These are phyloP conservation scores for Silybum marianum DNA, from an alignment of 129 eudicot species.

Conservation along the genomic window DNA sequence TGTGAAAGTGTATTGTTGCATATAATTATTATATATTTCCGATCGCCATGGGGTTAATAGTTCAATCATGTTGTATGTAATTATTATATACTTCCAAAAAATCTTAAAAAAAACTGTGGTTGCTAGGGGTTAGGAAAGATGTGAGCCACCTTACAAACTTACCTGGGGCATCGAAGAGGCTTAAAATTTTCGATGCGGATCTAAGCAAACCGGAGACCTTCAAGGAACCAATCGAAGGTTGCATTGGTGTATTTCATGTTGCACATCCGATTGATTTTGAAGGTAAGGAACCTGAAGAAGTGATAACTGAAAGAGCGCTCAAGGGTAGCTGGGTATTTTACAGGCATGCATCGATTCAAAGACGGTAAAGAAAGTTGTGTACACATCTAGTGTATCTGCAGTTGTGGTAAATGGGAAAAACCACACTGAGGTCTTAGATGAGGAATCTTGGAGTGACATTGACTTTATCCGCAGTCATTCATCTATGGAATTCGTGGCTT, in stretches of 20 bases:
- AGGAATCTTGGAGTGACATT: slow-evolving; percentile 50
- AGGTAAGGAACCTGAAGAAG: slow-evolving; percentile 31
- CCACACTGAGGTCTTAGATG: slow-evolving; percentile 22
- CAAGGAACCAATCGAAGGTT: slow-evolving; percentile 43
- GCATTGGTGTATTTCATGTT: slow-evolving; percentile 61
- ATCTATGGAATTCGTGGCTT: background rate
- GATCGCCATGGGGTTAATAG: too few relatives aligned
- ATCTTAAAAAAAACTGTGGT: background rate
- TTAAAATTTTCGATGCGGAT: slow-evolving; percentile 42
- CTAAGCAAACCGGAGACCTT: slow-evolving; percentile 49
- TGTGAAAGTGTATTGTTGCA: too few relatives aligned
- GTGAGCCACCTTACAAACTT: slow-evolving; percentile 49
- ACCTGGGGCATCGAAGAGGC: slow-evolving; percentile 51
- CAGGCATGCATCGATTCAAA: slow-evolving; percentile 49
- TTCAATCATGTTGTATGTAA: too few relatives aligned
- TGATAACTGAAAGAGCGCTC: slow-evolving; percentile 22
- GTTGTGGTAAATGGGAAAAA: slow-evolving; percentile 17
- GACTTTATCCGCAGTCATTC: slow-evolving; percentile 22
- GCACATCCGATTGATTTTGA: slow-evolving; percentile 47
- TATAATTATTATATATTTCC: too few relatives aligned
- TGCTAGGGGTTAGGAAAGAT: slow-evolving; percentile 33
- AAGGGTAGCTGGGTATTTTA: slow-evolving; percentile 39
- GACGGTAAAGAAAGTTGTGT: slow-evolving; percentile 50
- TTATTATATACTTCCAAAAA: background rate
- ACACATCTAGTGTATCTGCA: slow-evolving; percentile 45